Evolutionary conservation across 768 basidiomycete species (phyloP).

Genomic region (Suillus alpinus): DNA sequence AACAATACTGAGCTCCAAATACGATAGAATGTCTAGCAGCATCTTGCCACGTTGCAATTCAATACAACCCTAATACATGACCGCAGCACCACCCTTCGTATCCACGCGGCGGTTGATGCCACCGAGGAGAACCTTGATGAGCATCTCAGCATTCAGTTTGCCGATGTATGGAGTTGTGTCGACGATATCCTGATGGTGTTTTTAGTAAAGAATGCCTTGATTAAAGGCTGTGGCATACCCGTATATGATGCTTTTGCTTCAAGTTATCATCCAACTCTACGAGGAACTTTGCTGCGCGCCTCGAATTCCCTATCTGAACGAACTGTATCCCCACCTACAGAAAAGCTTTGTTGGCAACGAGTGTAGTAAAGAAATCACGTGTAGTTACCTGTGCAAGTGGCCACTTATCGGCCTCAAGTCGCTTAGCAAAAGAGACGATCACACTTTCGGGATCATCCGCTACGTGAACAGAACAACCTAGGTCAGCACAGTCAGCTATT

Average conservation of each 20-base stretch:
- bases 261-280: constrained; percentile 59
- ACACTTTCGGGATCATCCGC: constrained; percentile 51
- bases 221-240: constrained; percentile 32
- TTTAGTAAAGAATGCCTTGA: neutral
- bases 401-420: constrained; percentile 50
- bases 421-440: constrained; percentile 44
- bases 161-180: constrained; percentile 60
- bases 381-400: constrained; percentile 49
- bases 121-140: constrained; percentile 64
- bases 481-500: neutral
- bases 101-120: constrained; percentile 62
- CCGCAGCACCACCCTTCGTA: constrained; percentile 22
- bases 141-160: constrained; percentile 40
- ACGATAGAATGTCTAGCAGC: neutral
- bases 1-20: neutral
- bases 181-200: constrained; percentile 55
- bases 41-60: neutral
- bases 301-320: constrained; percentile 60
- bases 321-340: constrained; percentile 66
- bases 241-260: constrained; percentile 35
- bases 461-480: constrained; percentile 15
- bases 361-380: neutral
- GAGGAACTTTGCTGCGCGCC: constrained; percentile 41
- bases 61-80: constrained; percentile 14
- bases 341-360: constrained; percentile 7